phyloP scores from a whole-genome alignment of 2,329 filamentous ascomycete species.

The Cytospora piceae region DNA sequence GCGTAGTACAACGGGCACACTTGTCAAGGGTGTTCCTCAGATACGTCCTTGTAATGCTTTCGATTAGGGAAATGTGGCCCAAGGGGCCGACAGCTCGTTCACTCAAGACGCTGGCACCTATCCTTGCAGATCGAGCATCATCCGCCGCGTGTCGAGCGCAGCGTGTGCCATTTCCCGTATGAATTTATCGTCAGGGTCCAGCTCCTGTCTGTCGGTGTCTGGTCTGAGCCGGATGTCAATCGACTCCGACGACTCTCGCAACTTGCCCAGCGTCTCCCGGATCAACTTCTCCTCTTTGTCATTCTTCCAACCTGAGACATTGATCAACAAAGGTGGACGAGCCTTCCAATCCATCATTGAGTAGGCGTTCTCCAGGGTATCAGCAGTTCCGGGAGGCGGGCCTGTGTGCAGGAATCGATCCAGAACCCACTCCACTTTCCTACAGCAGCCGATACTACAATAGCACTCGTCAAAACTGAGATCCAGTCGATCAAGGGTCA shows the following conservation, averaged over 20 bases:
- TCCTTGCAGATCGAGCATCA: not conserved
- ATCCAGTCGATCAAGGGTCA: slow-evolving; percentile 19
- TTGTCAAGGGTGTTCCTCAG: too few species aligned
- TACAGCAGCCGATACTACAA: slow-evolving; percentile 21
- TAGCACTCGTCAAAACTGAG: slow-evolving; percentile 23
- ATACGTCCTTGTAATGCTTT: too few species aligned
- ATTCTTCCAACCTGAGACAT: slow-evolving; percentile 6
- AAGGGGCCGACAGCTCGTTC: too few species aligned
- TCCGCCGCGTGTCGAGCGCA: not conserved
- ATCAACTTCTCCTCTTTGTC: not conserved
- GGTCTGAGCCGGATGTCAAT: not conserved
- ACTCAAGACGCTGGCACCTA: too few species aligned
- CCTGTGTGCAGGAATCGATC: slow-evolving; percentile 5
- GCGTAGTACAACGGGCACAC: too few species aligned
- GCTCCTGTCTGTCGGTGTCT: not conserved
- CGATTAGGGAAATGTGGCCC: too few species aligned
- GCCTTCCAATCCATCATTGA: not conserved
- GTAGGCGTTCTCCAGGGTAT: not conserved
- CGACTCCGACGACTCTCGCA: not conserved
- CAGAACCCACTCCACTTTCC: slow-evolving; percentile 21
- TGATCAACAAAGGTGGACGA: slow-evolving; percentile 15
- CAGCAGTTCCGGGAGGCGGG: slow-evolving; percentile 2
- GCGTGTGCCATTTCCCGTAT: too few species aligned
- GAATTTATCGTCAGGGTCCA: not conserved
- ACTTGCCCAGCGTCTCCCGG: not conserved